phyloP scores from a whole-genome alignment of 2,329 filamentous ascomycete genomes.

The Gremmenia infestans region DNA sequence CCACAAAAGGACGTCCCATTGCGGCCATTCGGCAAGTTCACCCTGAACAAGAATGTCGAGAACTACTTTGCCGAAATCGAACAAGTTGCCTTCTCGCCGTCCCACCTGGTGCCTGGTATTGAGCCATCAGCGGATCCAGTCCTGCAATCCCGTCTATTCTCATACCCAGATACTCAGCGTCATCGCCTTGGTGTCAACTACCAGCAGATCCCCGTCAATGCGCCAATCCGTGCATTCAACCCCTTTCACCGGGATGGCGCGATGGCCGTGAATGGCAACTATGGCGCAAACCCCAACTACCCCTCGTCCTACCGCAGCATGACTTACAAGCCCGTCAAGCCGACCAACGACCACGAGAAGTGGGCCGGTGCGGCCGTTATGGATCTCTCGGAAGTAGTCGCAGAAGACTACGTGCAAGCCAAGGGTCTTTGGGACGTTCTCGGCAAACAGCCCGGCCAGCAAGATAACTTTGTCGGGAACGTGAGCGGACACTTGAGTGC shows the following conservation, averaged over 20 bases:
- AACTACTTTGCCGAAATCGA: constrained; percentile 65
- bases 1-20: constrained; percentile 58
- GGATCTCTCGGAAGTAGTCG: constrained; percentile 37
- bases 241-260: constrained; percentile 69
- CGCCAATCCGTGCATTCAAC: constrained; percentile 48
- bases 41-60: constrained; percentile 57
- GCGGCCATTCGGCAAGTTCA: constrained; percentile 55
- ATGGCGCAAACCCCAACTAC: constrained; percentile 56
- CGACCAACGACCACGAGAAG: constrained; percentile 41
- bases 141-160: constrained; percentile 64
- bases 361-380: constrained; percentile 43
- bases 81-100: constrained; percentile 64
- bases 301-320: constrained; percentile 44
- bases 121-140: constrained; percentile 68
- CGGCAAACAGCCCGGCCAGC: constrained; percentile 47
- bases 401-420: constrained; percentile 31
- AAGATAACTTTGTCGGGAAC: constrained; percentile 57
- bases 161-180: constrained; percentile 61
- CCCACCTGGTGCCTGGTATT: constrained; percentile 61
- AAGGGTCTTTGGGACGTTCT: constrained; percentile 33
- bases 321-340: constrained; percentile 39
- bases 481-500: constrained; percentile 51
- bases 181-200: constrained; percentile 54
- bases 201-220: constrained; percentile 50
- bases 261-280: constrained; percentile 65